Percentiles rank a stretch among this genome's conserved stretches.
These are phyloP conservation scores for Fraxinus velutina DNA, from an alignment of 305 asterid species.

Conservation along the genomic window DNA sequence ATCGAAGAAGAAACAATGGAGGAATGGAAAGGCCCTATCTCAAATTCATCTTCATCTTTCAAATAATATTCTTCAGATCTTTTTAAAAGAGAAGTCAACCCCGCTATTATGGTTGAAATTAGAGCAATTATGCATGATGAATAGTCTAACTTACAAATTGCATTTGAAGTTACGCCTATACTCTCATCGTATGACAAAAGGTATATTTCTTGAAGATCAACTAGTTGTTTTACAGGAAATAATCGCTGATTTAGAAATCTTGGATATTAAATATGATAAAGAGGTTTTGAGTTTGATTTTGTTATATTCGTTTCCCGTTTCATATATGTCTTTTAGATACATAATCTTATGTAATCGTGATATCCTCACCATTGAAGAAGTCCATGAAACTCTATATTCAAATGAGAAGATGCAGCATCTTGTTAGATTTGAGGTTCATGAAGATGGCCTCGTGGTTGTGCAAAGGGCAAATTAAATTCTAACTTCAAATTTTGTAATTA, in stretches of 20 bases:
- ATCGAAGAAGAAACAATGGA: too few species aligned
- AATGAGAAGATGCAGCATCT: too few species aligned
- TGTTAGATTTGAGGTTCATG: too few species aligned
- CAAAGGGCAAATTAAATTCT: too few species aligned
- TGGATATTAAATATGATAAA: neutral
- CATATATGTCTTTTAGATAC: neutral
- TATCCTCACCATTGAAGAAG: neutral
- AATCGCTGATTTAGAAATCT: too few species aligned
- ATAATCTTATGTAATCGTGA: neutral
- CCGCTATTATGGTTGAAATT: neutral
- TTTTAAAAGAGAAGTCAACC: neutral
- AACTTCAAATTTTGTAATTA: too few species aligned
- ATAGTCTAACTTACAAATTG: neutral
- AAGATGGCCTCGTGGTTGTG: too few species aligned
- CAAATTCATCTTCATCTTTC: too few species aligned
- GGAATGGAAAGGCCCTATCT: too few species aligned
- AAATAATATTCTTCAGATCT: too few species aligned
- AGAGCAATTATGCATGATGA: neutral
- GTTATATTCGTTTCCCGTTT: neutral
- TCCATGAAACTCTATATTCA: too few species aligned
- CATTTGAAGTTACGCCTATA: neutral
- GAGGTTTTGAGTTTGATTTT: neutral
- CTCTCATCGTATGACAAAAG: neutral
- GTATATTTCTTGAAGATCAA: neutral
- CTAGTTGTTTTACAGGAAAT: neutral